These are phyloP conservation scores for Exophiala sideris DNA, from an alignment of 2,329 filamentous ascomycete species.

Conservation along the genomic window DNA sequence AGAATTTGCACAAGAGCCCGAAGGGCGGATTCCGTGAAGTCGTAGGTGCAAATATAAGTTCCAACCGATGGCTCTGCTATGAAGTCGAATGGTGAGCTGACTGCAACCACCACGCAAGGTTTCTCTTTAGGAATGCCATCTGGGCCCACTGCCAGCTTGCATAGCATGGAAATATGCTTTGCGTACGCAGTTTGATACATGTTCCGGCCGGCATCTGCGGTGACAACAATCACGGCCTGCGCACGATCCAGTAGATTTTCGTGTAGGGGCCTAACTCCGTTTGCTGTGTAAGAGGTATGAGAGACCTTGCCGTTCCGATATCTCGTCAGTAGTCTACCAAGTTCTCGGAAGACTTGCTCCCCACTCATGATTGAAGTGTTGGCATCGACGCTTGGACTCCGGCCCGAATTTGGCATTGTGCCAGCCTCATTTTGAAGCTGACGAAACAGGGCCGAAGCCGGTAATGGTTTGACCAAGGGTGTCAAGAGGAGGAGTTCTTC, in stretches of 20 bases:
- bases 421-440: conserved; percentile 45
- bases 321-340: conserved; percentile 82
- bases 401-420: conserved; percentile 27
- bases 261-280: conserved; percentile 86
- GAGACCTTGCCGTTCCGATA: conserved; percentile 81
- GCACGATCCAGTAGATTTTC: conserved; percentile 88
- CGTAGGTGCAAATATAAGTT: conserved; percentile 92
- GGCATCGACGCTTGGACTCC: conserved; percentile 52
- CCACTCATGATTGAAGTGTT: conserved; percentile 76
- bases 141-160: conserved; percentile 46
- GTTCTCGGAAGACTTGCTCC: conserved; percentile 85
- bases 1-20: conserved; percentile 77
- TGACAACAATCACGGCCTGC: conserved; percentile 83
- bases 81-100: conserved; percentile 95
- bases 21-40: conserved; percentile 91
- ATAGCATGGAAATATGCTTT: conserved; percentile 95
- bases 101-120: conserved; percentile 83
- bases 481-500: conserved; percentile 89
- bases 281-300: conserved; percentile 92
- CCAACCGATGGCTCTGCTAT: conserved; percentile 86
- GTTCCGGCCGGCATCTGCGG: conserved; percentile 90
- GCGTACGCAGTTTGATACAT: conserved; percentile 92
- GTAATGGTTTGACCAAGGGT: conserved; percentile 85
- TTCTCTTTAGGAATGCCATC: conserved; percentile 59
- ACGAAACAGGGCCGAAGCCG: conserved; percentile 78